Conservation (phyloP, 306 rosid genomes). For the Gillenia trifoliata region DNA sequence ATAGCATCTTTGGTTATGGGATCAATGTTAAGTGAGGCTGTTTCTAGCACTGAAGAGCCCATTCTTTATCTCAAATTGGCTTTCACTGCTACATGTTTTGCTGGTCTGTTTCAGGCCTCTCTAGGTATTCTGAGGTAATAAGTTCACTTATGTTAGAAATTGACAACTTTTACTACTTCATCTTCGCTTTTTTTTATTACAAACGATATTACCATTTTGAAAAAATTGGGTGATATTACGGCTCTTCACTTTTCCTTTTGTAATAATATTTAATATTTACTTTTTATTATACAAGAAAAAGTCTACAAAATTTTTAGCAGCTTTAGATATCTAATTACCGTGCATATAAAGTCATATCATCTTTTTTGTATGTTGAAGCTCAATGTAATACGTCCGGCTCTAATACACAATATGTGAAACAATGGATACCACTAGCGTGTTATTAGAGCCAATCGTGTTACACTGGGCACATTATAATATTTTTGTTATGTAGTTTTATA, state of each 20-base stretch:
- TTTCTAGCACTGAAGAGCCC: slow-evolving; percentile 61
- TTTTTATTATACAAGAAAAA: not conserved
- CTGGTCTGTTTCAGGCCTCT: slow-evolving; percentile 87
- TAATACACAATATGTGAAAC: not conserved
- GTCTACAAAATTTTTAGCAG: not conserved
- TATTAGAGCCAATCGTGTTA: not conserved
- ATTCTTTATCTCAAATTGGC: slow-evolving; percentile 81
- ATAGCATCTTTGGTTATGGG: slow-evolving; percentile 98
- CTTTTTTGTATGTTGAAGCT: too few species aligned
- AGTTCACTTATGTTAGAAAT: not conserved
- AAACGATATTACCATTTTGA: not conserved
- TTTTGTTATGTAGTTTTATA: not conserved
- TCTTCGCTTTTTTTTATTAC: not conserved
- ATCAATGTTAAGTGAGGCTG: slow-evolving; percentile 76
- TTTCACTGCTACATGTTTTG: slow-evolving; percentile 89
- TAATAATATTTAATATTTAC: not conserved
- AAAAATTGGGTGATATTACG: too few species aligned
- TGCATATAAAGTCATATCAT: too few species aligned
- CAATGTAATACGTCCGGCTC: not conserved
- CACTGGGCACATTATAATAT: too few species aligned
- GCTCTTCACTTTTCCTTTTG: too few species aligned
- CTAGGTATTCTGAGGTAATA: slow-evolving; percentile 66
- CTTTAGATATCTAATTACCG: too few species aligned
- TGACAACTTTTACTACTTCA: not conserved
- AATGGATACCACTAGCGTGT: not conserved